Evolutionary conservation across 2,329 filamentous ascomycete species (phyloP).

Genomic region (Pseudopithomyces chartarum): DNA sequence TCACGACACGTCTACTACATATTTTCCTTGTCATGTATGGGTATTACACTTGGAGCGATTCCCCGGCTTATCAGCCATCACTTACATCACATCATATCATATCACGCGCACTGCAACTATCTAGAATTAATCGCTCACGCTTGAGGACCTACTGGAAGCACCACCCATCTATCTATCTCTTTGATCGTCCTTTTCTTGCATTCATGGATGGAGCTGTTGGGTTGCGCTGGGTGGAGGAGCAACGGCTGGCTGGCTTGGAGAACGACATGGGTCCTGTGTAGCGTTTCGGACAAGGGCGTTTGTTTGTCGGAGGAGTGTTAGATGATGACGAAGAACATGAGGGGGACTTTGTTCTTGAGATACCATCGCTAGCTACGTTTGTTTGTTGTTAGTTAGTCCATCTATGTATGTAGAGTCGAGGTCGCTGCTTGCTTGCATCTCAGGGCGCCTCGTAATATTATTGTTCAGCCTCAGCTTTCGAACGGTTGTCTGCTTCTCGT

Average conservation of each 20-base stretch:
- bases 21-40: slow-evolving; percentile 23
- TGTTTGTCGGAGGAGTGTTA: not conserved
- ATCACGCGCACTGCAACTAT: not conserved
- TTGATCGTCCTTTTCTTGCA: not conserved
- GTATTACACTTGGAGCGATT: slow-evolving; percentile 17
- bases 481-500: not conserved
- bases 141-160: slow-evolving; percentile 14
- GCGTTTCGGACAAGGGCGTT: not conserved
- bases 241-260: not conserved
- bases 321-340: not conserved
- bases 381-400: too few species aligned
- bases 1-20: slow-evolving; percentile 27
- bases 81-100: slow-evolving; percentile 4
- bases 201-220: not conserved
- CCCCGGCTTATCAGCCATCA: slow-evolving; percentile 21
- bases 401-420: too few species aligned
- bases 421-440: too few species aligned
- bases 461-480: too few species aligned
- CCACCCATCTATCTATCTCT: slow-evolving; percentile 1
- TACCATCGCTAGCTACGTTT: not conserved
- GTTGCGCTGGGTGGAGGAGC: not conserved
- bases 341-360: not conserved
- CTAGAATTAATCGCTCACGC: slow-evolving; percentile 41
- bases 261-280: not conserved
- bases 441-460: too few species aligned